Evolutionary conservation across 257 asterid genomes (phyloP).

Genomic region (Solanum boliviense): DNA sequence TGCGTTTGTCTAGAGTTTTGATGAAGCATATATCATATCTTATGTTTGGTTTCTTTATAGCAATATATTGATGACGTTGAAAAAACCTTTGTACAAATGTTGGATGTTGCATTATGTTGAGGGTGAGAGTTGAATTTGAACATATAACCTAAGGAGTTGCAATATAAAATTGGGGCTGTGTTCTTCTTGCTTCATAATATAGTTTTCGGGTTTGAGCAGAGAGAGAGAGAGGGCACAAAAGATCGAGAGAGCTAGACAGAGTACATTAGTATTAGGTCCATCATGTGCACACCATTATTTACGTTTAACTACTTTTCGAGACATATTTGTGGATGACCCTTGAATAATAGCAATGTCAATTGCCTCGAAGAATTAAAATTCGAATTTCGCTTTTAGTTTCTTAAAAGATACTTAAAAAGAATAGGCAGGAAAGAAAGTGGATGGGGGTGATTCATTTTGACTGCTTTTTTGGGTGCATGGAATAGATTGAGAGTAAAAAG

Average conservation of each 20-base stretch:
- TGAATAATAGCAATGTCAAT: background rate
- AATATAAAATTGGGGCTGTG: background rate
- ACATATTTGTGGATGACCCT: background rate
- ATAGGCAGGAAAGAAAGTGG: background rate
- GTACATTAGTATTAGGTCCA: background rate
- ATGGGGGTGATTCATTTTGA: background rate
- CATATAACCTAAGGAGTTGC: background rate
- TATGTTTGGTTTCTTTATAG: background rate
- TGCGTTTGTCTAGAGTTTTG: background rate
- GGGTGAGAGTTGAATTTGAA: background rate
- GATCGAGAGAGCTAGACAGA: background rate
- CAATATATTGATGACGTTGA: background rate
- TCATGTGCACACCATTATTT: background rate
- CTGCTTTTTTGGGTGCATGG: background rate
- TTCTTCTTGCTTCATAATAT: background rate
- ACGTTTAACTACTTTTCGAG: background rate
- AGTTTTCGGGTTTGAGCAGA: background rate
- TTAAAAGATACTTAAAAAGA: background rate
- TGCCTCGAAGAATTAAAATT: background rate
- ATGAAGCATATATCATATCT: background rate
- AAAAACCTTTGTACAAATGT: background rate
- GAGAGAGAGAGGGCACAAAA: background rate
- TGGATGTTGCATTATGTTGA: background rate
- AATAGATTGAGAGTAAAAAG: background rate
- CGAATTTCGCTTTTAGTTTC: background rate